Conservation (phyloP, 805 yeast species). For the Sporopachydermia lactativora region DNA sequence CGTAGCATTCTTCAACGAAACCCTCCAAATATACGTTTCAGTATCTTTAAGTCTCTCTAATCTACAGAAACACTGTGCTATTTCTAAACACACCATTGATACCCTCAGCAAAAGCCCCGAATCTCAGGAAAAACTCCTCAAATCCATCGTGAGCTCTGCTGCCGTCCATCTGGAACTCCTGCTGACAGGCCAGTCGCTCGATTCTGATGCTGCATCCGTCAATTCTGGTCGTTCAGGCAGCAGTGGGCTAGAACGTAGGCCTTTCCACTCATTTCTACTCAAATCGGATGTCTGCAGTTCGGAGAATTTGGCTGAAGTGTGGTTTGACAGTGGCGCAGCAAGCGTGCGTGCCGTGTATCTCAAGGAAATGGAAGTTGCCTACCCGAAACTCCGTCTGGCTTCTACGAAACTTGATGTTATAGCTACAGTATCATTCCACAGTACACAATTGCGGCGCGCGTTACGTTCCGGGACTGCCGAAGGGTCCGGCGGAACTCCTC, state of each 20-base stretch:
- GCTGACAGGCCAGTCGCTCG: neutral
- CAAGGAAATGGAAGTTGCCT: neutral
- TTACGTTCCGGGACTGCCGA: neutral
- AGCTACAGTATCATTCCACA: neutral
- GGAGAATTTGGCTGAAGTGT: neutral
- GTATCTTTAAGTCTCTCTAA: neutral
- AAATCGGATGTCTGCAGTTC: neutral
- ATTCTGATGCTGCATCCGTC: neutral
- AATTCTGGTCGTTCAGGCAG: neutral
- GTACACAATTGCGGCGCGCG: neutral
- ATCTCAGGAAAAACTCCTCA: neutral
- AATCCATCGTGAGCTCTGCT: neutral
- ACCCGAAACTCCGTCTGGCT: neutral
- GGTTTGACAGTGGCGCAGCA: neutral
- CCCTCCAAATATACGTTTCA: neutral
- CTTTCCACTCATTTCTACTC: neutral
- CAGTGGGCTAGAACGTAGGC: neutral
- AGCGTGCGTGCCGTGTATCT: neutral
- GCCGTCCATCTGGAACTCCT: neutral
- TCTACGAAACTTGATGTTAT: neutral
- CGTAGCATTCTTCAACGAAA: neutral
- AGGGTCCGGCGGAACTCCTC: neutral
- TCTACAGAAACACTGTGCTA: neutral
- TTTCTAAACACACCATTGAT: neutral
- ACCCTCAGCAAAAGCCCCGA: neutral